Conservation (phyloP, 1,284 basidiomycete genomes). For the Apiotrichum montevideense region DNA sequence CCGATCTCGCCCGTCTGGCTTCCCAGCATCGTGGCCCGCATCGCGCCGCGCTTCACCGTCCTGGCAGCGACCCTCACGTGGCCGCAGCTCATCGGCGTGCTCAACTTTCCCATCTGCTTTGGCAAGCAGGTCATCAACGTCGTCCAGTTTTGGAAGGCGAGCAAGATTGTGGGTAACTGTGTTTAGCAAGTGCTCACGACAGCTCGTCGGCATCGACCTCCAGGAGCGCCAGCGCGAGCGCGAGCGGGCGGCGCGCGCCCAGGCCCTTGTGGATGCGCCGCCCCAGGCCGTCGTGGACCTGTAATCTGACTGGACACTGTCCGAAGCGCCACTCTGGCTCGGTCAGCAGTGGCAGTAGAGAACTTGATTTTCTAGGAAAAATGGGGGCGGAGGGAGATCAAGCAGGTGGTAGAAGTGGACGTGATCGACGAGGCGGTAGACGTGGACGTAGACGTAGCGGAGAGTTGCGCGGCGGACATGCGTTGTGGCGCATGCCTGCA, state of each 20-base stretch:
- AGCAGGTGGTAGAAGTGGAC: no score
- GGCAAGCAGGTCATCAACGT: slow-evolving; percentile 91
- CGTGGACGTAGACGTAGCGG: no score
- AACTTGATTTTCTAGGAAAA: no score
- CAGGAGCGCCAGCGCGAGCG: slow-evolving; percentile 69
- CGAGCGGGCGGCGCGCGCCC: neutral
- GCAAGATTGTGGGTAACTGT: slow-evolving; percentile 61
- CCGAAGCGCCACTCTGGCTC: no score
- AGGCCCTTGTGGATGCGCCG: neutral
- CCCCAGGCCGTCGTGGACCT: no score
- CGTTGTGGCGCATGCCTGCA: no score
- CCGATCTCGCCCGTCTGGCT: slow-evolving; percentile 31
- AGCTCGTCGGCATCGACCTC: slow-evolving; percentile 78
- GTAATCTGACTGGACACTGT: no score
- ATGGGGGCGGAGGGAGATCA: no score
- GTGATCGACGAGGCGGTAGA: no score
- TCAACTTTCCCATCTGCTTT: slow-evolving; percentile 66
- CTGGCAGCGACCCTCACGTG: slow-evolving; percentile 56
- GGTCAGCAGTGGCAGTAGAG: no score
- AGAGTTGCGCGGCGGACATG: no score
- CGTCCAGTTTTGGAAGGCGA: slow-evolving; percentile 98
- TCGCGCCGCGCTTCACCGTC: slow-evolving; percentile 14
- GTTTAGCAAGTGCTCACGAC: neutral
- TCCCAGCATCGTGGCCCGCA: slow-evolving; percentile 23
- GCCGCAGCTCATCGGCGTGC: slow-evolving; percentile 66